Conservation (phyloP, 108 stramenopile species). For the Stephanodiscus minutulus region DNA sequence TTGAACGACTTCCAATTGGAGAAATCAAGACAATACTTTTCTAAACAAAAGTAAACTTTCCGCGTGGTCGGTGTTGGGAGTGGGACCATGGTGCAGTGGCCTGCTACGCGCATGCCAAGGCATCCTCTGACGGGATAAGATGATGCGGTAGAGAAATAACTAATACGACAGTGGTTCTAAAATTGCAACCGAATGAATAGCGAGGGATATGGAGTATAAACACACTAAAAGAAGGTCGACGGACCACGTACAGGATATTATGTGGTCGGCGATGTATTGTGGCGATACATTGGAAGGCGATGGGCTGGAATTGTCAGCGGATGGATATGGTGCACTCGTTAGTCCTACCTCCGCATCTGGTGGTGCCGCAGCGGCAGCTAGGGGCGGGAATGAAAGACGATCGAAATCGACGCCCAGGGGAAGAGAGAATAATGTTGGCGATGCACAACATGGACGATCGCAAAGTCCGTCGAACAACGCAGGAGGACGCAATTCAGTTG, state of each 20-base stretch:
- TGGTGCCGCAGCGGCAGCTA: neutral
- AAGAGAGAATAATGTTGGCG: neutral
- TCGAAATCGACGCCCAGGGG: neutral
- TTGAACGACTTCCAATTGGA: too few species aligned
- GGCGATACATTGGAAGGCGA: neutral
- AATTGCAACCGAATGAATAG: too few species aligned
- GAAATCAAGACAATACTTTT: too few species aligned
- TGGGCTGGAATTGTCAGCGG: too few species aligned
- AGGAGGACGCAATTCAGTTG: neutral
- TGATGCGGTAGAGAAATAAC: neutral
- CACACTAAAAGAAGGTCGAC: neutral
- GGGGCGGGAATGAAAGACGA: neutral
- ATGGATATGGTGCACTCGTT: too few species aligned
- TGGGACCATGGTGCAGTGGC: neutral
- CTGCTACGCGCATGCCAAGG: neutral
- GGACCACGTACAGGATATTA: neutral
- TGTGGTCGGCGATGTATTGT: neutral
- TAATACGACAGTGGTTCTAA: neutral
- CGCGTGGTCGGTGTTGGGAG: too few species aligned
- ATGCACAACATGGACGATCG: neutral
- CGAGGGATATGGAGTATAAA: neutral
- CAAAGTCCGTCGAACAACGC: neutral
- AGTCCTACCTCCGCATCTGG: neutral
- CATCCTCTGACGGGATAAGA: too few species aligned
- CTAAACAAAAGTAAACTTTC: too few species aligned